Conservation (phyloP, 2,329 filamentous ascomycete genomes). For the Aspergillus sp. region DNA sequence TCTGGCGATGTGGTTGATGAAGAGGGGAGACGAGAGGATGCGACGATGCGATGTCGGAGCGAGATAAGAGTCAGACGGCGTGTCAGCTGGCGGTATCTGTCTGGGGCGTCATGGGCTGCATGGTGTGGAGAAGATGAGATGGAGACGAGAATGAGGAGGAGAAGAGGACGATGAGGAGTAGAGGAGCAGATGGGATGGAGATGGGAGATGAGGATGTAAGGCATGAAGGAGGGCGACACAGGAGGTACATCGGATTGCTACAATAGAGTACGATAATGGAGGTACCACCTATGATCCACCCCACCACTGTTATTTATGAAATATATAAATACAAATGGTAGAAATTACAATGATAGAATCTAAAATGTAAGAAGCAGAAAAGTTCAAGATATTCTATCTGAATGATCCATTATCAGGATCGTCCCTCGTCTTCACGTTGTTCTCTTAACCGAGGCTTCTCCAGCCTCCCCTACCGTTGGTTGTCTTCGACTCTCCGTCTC, state of each 20-base stretch:
- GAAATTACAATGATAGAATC: too few species aligned
- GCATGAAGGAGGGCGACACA: too few species aligned
- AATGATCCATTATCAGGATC: not conserved
- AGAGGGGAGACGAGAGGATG: not conserved
- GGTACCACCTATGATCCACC: too few species aligned
- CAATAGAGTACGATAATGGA: too few species aligned
- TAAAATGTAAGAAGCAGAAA: too few species aligned
- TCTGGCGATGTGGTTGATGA: not conserved
- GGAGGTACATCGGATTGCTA: too few species aligned
- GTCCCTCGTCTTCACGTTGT: not conserved
- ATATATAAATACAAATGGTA: too few species aligned
- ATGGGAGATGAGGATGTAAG: not conserved
- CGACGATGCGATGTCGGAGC: not conserved
- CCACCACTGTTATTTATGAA: too few species aligned
- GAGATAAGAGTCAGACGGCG: not conserved
- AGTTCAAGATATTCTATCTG: too few species aligned
- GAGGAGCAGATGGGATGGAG: not conserved
- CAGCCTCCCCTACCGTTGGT: conserved; percentile 11
- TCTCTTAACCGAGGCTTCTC: conserved; percentile 28
- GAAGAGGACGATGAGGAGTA: not conserved
- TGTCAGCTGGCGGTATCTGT: not conserved
- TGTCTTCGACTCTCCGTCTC: not conserved
- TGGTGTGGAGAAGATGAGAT: conserved; percentile 8
- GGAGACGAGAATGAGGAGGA: not conserved
- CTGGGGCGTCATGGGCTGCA: conserved; percentile 1